Percentiles rank a stretch among this genome's conserved stretches.
phyloP scores from a whole-genome alignment of 441 rosid genomes.

The Corymbia calophylla region DNA sequence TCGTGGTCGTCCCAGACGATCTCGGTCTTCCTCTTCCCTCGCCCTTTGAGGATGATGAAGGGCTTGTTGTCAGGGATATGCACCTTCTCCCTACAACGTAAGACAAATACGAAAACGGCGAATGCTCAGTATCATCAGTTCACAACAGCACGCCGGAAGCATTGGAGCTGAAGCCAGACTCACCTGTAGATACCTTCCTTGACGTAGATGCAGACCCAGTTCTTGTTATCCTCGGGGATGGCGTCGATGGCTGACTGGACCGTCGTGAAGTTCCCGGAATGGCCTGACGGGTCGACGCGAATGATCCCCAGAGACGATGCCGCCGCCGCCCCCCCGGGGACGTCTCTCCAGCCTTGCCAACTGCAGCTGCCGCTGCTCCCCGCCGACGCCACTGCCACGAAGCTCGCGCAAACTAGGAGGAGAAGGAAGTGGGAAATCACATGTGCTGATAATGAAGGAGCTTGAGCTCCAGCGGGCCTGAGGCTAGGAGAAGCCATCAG shows the following conservation, averaged over 20 bases:
- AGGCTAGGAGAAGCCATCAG: not conserved
- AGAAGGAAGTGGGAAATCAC: not conserved
- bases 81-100: conserved; percentile 57
- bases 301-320: not conserved
- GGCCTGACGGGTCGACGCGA: conserved; percentile 43
- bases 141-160: not conserved
- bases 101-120: not conserved
- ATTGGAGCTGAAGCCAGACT: not conserved
- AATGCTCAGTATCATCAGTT: not conserved
- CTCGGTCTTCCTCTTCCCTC: conserved; percentile 34
- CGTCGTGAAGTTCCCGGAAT: conserved; percentile 36
- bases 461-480: not conserved
- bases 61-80: conserved; percentile 61
- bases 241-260: conserved; percentile 67
- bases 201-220: conserved; percentile 54
- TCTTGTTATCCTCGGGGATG: conserved; percentile 35
- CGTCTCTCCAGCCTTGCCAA: not conserved
- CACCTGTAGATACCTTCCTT: conserved; percentile 58
- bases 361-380: not conserved
- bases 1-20: conserved; percentile 63
- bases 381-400: not conserved
- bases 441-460: not conserved
- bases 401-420: not conserved
- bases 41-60: conserved; percentile 48
- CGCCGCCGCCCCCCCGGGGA: not conserved